Base-by-base conservation (phyloP, 2,329 filamentous ascomycete species). In the Paraconiothyrium brasiliense region DNA sequence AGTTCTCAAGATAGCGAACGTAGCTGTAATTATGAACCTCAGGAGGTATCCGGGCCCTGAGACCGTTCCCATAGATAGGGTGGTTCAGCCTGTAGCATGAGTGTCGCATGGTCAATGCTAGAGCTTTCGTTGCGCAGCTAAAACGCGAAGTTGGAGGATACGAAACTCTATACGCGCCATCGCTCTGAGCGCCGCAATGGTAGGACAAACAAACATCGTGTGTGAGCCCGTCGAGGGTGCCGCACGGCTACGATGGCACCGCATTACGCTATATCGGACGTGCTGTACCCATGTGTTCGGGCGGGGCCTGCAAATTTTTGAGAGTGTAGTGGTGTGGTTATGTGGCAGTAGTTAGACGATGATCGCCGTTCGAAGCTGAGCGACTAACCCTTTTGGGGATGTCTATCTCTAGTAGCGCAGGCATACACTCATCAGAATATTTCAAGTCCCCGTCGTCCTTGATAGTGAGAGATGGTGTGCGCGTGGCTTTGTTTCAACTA, bases 101-200 rank as follows among this genome's bases (percentile, higher is more conserved):
- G 22, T 16, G 51, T 54, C 27, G 51, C 51, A 54, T 54, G 22
- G 50, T 22, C 51, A 54, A 54, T 54, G 37, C 51, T 20, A 44
- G 51, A n/a, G 11, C 16, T 44, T 22, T 13, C 35, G 50, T 8
- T 43, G 24, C 50, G 50, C 50, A 43, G 37, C 51, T 54, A 54
- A 54, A 54, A 54, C 51, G 37, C 27, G 51, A 43, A 54, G 34
- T n/a, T 20, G 34, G 34, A 27, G 6, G 49, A 52, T 52, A 22
- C 51, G 39, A 54, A 54, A 54, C 51, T 24, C 22, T n/a, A 16
- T 44, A 35, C 51, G 51, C 51, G 22, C 51, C 51, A 54, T 48
- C 46, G 46, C 46, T n/a, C 24, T 48, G 9, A 9, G 24, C 24
- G 46, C 24, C 10, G 46, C 46, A 24, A 34, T 44, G 14, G 14